Conservation (phyloP, 768 basidiomycete species). For the Tricholoma matsutake region DNA sequence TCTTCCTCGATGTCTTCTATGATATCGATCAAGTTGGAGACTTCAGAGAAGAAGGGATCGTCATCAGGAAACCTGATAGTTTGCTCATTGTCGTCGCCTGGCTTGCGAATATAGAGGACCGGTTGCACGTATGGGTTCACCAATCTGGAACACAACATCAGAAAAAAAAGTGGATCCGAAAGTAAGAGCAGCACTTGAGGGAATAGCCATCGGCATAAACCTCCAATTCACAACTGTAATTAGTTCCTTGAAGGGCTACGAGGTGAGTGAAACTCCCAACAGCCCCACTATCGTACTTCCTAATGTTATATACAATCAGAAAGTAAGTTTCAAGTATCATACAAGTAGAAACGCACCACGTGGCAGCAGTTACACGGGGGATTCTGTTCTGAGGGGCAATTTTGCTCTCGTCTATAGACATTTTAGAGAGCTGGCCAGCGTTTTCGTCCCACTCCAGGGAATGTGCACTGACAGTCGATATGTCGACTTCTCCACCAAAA, state of each 20-base stretch:
- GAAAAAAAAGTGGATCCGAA: neutral
- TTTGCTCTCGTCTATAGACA: conserved; percentile 78
- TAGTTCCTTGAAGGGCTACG: conserved; percentile 85
- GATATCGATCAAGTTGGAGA: conserved; percentile 84
- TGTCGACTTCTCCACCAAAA: conserved; percentile 95
- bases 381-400: conserved; percentile 88
- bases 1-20: conserved; percentile 90
- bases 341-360: conserved; percentile 53
- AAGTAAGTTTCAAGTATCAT: neutral
- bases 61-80: conserved; percentile 71
- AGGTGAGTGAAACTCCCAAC: conserved; percentile 91
- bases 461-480: conserved; percentile 75
- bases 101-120: conserved; percentile 79
- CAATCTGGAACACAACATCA: conserved; percentile 41
- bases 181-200: conserved; percentile 54
- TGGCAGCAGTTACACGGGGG: conserved; percentile 89
- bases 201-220: conserved; percentile 92
- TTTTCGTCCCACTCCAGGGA: conserved; percentile 92
- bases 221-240: conserved; percentile 94
- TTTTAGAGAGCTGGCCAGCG: conserved; percentile 79
- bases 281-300: conserved; percentile 95
- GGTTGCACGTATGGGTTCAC: conserved; percentile 95
- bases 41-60: conserved; percentile 93
- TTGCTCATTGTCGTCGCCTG: conserved; percentile 77
- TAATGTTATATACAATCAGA: conserved; percentile 23